These are phyloP conservation scores for Colletotrichum spinosum DNA, from an alignment of 2,329 filamentous ascomycete genomes.

Conservation along the genomic window DNA sequence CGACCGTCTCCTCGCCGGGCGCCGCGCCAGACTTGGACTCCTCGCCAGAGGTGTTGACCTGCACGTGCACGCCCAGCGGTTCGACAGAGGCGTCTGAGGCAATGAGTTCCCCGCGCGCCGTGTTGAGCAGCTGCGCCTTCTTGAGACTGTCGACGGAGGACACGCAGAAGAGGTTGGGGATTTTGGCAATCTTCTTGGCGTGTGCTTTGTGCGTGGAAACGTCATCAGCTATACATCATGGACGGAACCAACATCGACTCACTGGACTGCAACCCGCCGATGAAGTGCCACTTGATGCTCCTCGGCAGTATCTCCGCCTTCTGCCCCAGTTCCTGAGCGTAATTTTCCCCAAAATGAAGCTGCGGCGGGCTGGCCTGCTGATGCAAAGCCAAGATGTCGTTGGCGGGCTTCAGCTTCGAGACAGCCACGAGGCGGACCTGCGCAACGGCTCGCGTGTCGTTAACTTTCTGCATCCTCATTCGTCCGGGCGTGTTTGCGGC, in stretches of 20 bases:
- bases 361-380: constrained; percentile 53
- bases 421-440: constrained; percentile 91
- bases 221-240: neutral
- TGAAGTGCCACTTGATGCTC: constrained; percentile 93
- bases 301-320: constrained; percentile 84
- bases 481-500: neutral
- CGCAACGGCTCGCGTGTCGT: constrained; percentile 10
- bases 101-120: constrained; percentile 73
- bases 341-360: constrained; percentile 95
- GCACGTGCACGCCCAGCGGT: constrained; percentile 82
- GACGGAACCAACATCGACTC: constrained; percentile 2
- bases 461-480: neutral
- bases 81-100: constrained; percentile 51
- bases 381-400: constrained; percentile 89
- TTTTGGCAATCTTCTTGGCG: constrained; percentile 86
- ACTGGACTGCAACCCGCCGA: constrained; percentile 89
- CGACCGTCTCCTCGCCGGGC: constrained; percentile 70
- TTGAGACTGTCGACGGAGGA: constrained; percentile 90
- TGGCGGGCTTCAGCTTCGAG: constrained; percentile 93
- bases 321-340: constrained; percentile 87
- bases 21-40: constrained; percentile 84
- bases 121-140: constrained; percentile 86
- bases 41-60: constrained; percentile 96
- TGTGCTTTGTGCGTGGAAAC: constrained; percentile 71
- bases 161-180: constrained; percentile 91